phyloP scores from a whole-genome alignment of 129 eudicot genomes.

The Kitagawia praeruptora region DNA sequence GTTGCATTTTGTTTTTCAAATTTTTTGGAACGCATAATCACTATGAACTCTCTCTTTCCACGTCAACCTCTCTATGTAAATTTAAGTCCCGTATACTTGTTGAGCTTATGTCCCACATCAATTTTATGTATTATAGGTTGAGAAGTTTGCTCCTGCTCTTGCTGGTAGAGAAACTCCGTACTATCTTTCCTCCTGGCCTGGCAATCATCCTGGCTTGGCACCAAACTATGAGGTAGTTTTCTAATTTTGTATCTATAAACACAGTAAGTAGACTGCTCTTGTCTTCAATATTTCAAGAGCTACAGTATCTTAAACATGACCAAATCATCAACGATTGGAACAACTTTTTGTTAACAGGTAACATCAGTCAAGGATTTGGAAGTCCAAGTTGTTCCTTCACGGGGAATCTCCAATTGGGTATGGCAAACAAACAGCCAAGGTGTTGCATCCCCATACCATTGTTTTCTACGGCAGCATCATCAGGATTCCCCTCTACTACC shows the following conservation, averaged over 20 bases:
- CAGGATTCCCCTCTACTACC: conserved; percentile 73
- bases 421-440: conserved; percentile 41
- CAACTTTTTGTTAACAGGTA: conserved; percentile 30
- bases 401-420: conserved; percentile 32
- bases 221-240: conserved; percentile 36
- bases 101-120: conserved; percentile 1
- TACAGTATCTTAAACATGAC: background rate
- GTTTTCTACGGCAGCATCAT: conserved; percentile 79
- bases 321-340: background rate
- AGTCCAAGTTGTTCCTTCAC: conserved; percentile 24
- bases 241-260: background rate
- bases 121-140: conserved; percentile 28
- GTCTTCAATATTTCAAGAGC: background rate
- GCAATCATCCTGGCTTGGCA: conserved; percentile 33
- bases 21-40: background rate
- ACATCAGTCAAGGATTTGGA: conserved; percentile 17
- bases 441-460: conserved; percentile 25
- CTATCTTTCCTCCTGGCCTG: conserved; percentile 27
- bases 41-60: background rate
- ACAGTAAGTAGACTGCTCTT: background rate
- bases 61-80: background rate
- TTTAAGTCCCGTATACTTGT: background rate
- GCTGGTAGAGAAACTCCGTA: conserved; percentile 18
- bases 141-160: conserved; percentile 15
- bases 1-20: background rate